A percentile compares a stretch with the other conserved stretches of the same genome.
These are phyloP conservation scores for Spathaspora sp. DNA, from an alignment of 805 yeast genomes.

Conservation along the genomic window DNA sequence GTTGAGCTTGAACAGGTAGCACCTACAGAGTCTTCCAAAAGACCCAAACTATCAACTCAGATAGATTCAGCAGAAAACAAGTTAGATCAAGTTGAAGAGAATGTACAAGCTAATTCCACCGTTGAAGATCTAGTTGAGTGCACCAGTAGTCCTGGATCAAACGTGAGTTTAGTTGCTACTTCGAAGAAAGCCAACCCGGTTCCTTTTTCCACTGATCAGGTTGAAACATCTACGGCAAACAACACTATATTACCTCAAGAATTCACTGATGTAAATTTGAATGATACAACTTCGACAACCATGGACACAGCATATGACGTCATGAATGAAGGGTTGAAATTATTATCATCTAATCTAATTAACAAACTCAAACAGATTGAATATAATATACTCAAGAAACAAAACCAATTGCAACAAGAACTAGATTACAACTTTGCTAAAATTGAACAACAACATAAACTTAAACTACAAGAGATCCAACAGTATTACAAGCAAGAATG, in stretches of 20 bases:
- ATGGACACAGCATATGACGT: conserved; percentile 2
- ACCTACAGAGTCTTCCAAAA: neutral
- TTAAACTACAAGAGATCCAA: conserved; percentile 6
- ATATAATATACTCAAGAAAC: conserved; percentile 6
- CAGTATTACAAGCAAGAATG: conserved; percentile 7
- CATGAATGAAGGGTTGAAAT: conserved; percentile 9
- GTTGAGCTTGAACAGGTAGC: too few species aligned
- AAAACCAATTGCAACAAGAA: conserved; percentile 10
- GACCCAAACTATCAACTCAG: neutral
- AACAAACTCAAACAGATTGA: conserved; percentile 11
- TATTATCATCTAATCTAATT: conserved; percentile 8
- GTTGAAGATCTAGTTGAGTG: neutral
- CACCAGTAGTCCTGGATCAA: neutral
- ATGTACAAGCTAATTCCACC: neutral
- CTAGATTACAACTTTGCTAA: conserved; percentile 10
- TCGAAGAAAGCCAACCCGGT: too few species aligned
- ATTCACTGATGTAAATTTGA: neutral
- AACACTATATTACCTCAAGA: neutral
- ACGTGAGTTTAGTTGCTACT: neutral
- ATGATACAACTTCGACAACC: neutral
- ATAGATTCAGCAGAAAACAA: neutral
- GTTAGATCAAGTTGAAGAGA: neutral
- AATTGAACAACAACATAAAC: conserved; percentile 6
- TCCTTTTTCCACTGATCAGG: too few species aligned
- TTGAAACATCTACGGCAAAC: neutral